These are phyloP conservation scores for Eimeria acervulina DNA, from an alignment of 169 alveolate species.

Conservation along the genomic window DNA sequence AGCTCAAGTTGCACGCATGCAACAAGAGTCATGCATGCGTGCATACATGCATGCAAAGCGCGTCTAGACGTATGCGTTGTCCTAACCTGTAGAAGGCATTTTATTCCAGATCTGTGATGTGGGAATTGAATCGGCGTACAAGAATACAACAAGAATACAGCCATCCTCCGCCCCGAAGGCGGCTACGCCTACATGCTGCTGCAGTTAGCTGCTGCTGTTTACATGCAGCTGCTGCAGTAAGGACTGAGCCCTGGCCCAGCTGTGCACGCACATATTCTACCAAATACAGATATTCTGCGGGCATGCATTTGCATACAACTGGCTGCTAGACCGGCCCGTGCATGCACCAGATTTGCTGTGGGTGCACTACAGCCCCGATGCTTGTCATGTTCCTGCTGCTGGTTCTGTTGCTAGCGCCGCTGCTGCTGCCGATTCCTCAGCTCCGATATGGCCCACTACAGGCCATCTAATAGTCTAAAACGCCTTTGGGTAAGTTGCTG, in stretches of 20 bases:
- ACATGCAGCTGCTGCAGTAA: background rate
- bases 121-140: no score
- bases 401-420: background rate
- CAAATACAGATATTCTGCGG: background rate
- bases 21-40: no score
- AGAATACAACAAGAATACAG: background rate
- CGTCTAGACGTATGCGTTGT: no score
- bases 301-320: conserved; percentile 19
- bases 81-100: no score
- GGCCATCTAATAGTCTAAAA: background rate
- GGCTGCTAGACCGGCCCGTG: background rate
- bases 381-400: no score
- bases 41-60: background rate
- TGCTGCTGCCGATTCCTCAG: background rate
- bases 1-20: no score
- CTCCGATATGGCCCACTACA: background rate
- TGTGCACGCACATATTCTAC: background rate
- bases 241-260: background rate
- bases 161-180: background rate
- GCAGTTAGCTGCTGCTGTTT: background rate
- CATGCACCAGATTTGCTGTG: background rate
- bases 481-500: background rate
- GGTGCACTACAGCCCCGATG: background rate
- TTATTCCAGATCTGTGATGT: background rate
- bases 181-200: background rate